phyloP scores from a whole-genome alignment of 768 basidiomycete species.

The Russula griseocarnosa region DNA sequence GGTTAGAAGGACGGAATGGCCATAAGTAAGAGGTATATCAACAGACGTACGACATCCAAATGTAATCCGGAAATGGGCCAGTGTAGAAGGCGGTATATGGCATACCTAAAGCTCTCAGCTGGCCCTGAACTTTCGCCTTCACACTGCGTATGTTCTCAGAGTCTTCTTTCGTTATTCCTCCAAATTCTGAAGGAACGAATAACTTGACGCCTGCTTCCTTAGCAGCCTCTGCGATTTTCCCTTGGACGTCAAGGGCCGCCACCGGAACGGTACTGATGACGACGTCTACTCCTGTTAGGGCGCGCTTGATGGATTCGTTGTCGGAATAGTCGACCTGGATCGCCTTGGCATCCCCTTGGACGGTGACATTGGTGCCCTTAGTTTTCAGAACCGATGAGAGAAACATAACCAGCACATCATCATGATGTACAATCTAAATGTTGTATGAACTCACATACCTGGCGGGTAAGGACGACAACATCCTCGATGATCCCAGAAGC shows the following conservation, averaged over 20 bases:
- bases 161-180: background rate
- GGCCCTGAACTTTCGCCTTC: background rate
- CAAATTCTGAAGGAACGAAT: background rate
- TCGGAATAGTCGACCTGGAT: background rate
- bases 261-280: background rate
- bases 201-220: background rate
- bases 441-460: too few relatives aligned
- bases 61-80: background rate
- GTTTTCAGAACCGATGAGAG: background rate
- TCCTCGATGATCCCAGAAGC: too few relatives aligned
- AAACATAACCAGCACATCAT: background rate
- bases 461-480: too few relatives aligned
- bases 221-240: background rate
- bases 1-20: background rate
- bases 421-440: too few relatives aligned
- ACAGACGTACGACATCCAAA: background rate
- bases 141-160: background rate
- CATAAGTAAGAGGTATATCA: background rate
- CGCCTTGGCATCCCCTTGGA: background rate
- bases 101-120: background rate
- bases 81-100: background rate
- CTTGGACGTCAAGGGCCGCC: background rate
- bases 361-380: background rate
- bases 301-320: background rate
- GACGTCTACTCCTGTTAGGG: background rate